Conservation (phyloP, 176 grass and related monocot genomes). For the Carex parvula region DNA sequence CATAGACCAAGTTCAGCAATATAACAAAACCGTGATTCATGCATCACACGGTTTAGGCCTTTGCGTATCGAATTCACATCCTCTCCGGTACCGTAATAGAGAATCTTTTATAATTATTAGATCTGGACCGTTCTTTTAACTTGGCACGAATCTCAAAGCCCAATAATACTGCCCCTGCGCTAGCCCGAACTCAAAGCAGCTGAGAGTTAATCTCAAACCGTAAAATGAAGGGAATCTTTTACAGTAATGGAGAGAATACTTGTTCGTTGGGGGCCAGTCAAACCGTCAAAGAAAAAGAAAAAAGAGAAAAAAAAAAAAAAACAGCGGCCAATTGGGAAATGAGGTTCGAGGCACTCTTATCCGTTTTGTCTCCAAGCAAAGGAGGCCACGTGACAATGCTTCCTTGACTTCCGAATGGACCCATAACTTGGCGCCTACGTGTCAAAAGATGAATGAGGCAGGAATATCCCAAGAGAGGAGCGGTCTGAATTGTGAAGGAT, state of each 20-base stretch:
- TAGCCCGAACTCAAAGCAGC: too few relatives aligned
- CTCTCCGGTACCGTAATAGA: too few relatives aligned
- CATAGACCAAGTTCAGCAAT: neutral
- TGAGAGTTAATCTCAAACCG: too few relatives aligned
- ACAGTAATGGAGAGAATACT: too few relatives aligned
- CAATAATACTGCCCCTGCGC: too few relatives aligned
- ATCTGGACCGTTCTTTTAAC: too few relatives aligned
- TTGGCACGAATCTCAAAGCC: too few relatives aligned
- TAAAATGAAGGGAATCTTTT: too few relatives aligned
- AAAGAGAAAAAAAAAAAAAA: neutral
- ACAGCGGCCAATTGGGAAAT: neutral
- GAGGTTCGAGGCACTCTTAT: neutral
- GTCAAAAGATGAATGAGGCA: neutral
- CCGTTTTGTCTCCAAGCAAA: slow-evolving; percentile 15
- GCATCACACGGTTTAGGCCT: neutral
- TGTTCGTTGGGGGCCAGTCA: neutral
- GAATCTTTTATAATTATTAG: too few relatives aligned
- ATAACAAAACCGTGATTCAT: neutral
- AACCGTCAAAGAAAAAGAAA: neutral
- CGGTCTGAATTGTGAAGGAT: neutral
- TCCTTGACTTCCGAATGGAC: too few relatives aligned
- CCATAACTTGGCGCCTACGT: neutral
- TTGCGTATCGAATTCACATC: too few relatives aligned
- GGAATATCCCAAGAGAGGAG: neutral
- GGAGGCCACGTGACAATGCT: slow-evolving; percentile 15